Evolutionary conservation across 441 rosid genomes (phyloP).

Genomic region (Aquilaria agallochum): DNA sequence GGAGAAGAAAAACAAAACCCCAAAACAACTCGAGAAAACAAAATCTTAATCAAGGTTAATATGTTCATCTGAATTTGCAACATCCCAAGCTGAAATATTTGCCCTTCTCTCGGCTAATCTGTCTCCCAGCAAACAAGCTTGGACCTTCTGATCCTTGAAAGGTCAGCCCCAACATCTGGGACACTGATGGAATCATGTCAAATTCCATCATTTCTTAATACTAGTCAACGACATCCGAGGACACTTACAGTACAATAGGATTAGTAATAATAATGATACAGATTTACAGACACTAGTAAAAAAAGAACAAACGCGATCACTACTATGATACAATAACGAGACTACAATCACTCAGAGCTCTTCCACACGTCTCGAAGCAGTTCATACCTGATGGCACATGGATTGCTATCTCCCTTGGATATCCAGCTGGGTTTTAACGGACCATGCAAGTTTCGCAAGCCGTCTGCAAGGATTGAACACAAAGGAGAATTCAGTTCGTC

Average conservation of each 20-base stretch:
- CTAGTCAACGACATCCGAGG: too few species aligned
- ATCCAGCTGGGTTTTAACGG: constrained; percentile 32
- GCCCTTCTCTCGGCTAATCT: too few species aligned
- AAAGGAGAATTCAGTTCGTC: constrained; percentile 85
- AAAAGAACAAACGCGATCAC: not conserved
- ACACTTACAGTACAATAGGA: too few species aligned
- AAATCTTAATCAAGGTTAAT: too few species aligned
- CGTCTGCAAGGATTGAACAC: constrained; percentile 43
- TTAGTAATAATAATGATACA: not conserved
- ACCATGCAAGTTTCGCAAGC: constrained; percentile 34
- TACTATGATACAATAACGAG: too few species aligned
- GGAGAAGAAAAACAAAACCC: too few species aligned
- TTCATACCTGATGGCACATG: constrained; percentile 48
- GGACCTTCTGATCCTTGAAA: too few species aligned
- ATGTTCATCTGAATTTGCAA: too few species aligned
- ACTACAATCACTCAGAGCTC: constrained; percentile 33
- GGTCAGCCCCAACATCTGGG: not conserved
- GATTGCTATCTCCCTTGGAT: constrained; percentile 41
- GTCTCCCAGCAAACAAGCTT: too few species aligned
- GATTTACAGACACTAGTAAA: constrained; percentile 13
- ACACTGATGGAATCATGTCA: not conserved
- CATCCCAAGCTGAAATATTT: too few species aligned
- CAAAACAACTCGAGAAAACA: too few species aligned
- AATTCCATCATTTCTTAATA: too few species aligned
- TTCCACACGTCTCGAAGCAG: constrained; percentile 88